Evolutionary conservation across 148 eudicot genomes (phyloP).

Genomic region (Salicornia ramosissima): DNA sequence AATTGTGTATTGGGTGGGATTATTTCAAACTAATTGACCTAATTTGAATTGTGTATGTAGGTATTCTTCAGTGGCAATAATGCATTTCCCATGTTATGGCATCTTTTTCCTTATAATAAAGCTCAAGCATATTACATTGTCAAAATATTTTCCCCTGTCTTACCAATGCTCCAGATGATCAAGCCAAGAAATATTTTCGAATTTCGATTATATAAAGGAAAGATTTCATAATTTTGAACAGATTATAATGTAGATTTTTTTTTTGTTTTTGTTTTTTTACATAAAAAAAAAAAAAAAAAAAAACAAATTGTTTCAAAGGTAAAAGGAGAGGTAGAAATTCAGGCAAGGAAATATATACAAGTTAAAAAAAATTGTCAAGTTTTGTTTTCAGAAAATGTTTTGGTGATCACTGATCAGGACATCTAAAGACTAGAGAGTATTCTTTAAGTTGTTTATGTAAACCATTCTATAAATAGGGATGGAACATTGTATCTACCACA

Average conservation of each 20-base stretch:
- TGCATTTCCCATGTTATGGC: constrained; percentile 88
- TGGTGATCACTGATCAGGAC: background rate
- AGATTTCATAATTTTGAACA: constrained; percentile 24
- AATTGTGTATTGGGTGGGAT: background rate
- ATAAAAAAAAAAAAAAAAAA: too few species aligned
- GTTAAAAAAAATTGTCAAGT: constrained; percentile 18
- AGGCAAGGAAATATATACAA: constrained; percentile 7
- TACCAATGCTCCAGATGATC: constrained; percentile 38
- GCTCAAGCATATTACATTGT: constrained; percentile 53
- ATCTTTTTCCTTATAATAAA: constrained; percentile 59
- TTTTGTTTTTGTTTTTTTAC: too few species aligned
- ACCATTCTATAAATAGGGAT: background rate
- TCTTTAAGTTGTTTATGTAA: constrained; percentile 12
- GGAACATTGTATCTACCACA: constrained; percentile 3
- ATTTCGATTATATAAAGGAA: background rate
- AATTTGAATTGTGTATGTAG: constrained; percentile 31
- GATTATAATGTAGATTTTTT: background rate
- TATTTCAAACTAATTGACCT: constrained; percentile 2
- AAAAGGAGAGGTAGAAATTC: constrained; percentile 1
- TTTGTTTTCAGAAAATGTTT: constrained; percentile 15
- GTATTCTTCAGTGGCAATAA: constrained; percentile 69
- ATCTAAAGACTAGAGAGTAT: background rate
- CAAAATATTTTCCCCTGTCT: constrained; percentile 57
- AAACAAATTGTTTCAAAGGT: background rate
- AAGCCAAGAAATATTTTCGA: constrained; percentile 6